These are phyloP conservation scores for Umbelopsis sp. DNA, from an alignment of 192 early-diverging fungal species.

Conservation along the genomic window DNA sequence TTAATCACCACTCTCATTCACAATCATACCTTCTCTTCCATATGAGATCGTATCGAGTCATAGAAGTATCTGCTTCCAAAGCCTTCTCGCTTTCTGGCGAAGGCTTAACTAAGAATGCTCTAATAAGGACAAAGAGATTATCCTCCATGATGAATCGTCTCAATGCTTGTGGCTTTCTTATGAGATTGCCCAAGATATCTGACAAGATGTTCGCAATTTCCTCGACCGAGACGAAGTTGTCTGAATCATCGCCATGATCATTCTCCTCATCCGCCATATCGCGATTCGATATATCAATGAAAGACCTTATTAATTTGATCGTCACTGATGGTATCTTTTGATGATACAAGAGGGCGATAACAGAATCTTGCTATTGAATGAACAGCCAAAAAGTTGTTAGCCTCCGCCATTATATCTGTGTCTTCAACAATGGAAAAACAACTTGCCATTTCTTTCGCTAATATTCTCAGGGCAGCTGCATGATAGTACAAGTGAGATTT, in stretches of 20 bases:
- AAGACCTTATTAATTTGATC: constrained; percentile 44
- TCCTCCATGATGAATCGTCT: constrained; percentile 42
- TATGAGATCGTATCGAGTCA: constrained; percentile 15
- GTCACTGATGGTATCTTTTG: constrained; percentile 44
- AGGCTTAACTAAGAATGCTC: constrained; percentile 36
- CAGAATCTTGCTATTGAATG: constrained; percentile 30
- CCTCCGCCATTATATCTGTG: background rate
- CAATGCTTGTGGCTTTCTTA: constrained; percentile 34
- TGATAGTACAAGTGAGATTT: constrained; percentile 43
- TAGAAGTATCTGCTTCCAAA: too few relatives aligned
- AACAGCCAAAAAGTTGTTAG: background rate
- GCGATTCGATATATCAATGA: constrained; percentile 41
- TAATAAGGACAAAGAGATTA: constrained; percentile 40
- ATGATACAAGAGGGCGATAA: constrained; percentile 41
- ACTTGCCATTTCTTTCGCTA: constrained; percentile 55
- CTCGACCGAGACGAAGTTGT: constrained; percentile 13
- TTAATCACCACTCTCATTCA: too few relatives aligned
- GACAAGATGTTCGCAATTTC: constrained; percentile 36
- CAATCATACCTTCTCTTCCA: constrained; percentile 42
- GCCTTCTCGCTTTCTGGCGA: background rate
- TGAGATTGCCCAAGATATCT: constrained; percentile 40
- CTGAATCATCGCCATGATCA: background rate
- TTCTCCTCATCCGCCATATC: background rate
- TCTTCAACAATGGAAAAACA: constrained; percentile 8
- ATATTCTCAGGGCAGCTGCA: constrained; percentile 46